These are phyloP conservation scores for Aspergillus asperescens DNA, from an alignment of 495 filamentous ascomycete genomes.

Conservation along the genomic window DNA sequence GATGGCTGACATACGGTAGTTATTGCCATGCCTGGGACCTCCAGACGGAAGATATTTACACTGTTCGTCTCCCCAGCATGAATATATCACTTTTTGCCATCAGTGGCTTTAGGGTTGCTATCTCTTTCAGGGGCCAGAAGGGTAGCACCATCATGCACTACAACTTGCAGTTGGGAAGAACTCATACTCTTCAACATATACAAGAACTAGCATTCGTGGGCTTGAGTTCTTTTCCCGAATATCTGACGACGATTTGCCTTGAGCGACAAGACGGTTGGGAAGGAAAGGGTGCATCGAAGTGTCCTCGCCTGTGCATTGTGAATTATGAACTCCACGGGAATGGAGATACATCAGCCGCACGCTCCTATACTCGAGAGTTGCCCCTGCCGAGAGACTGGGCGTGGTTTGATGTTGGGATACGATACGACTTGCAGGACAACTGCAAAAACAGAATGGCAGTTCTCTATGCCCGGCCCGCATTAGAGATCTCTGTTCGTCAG, in stretches of 20 bases:
- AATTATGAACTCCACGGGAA: slow-evolving; percentile 6
- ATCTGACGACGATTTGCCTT: slow-evolving; percentile 15
- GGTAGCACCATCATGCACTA: slow-evolving; percentile 22
- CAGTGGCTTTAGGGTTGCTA: slow-evolving; percentile 17
- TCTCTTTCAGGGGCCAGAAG: slow-evolving; percentile 7
- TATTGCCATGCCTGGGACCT: slow-evolving; percentile 32
- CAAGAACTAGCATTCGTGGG: slow-evolving; percentile 11
- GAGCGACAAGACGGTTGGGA: background rate
- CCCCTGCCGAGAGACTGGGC: background rate
- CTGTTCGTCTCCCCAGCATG: slow-evolving; percentile 22
- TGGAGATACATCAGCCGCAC: background rate
- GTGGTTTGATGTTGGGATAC: background rate
- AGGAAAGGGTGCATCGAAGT: background rate
- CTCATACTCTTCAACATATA: slow-evolving; percentile 15
- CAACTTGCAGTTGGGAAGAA: slow-evolving; percentile 14
- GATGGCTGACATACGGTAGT: slow-evolving; percentile 2
- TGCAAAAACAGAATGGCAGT: slow-evolving; percentile 13
- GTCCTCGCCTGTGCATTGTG: slow-evolving; percentile 8
- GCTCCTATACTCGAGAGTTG: background rate
- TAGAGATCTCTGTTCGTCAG: background rate
- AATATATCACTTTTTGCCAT: slow-evolving; percentile 10
- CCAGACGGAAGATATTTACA: slow-evolving; percentile 15
- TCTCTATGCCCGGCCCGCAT: background rate
- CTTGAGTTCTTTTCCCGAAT: slow-evolving; percentile 1
- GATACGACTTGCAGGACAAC: background rate